phyloP scores from a whole-genome alignment of 352 stramenopile species.

The Blastocystis hominis region DNA sequence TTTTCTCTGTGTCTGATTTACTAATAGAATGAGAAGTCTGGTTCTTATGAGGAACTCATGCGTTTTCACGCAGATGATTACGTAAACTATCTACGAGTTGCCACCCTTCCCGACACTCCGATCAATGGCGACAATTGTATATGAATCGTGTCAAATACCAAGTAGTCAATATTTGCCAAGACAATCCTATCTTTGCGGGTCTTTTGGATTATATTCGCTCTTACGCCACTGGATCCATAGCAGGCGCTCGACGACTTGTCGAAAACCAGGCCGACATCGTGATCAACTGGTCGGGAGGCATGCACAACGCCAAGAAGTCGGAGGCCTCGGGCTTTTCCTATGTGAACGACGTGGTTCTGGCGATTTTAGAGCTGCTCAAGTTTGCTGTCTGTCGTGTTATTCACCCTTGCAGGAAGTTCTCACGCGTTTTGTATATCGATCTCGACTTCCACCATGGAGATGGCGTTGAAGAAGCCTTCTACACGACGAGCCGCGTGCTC shows the following conservation, averaged over 20 bases:
- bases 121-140: constrained; percentile 69
- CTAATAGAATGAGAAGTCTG: constrained; percentile 66
- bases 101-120: constrained; percentile 71
- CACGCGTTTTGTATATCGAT: constrained; percentile 94
- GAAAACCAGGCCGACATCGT: constrained; percentile 84
- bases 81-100: constrained; percentile 88
- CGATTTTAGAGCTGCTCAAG: constrained; percentile 94
- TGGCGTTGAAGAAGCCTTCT: constrained; percentile 90
- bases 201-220: constrained; percentile 95
- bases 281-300: constrained; percentile 92
- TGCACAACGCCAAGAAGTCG: constrained; percentile 95
- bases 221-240: constrained; percentile 85
- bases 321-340: constrained; percentile 89
- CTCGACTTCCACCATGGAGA: constrained; percentile 98
- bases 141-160: constrained; percentile 63
- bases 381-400: constrained; percentile 60
- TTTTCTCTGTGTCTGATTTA: background rate
- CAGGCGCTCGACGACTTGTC: constrained; percentile 84
- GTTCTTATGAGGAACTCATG: constrained; percentile 80
- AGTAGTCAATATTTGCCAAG: constrained; percentile 85
- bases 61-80: constrained; percentile 92
- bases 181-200: constrained; percentile 96
- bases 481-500: constrained; percentile 94
- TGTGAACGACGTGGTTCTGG: constrained; percentile 95
- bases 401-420: constrained; percentile 64